Evolutionary conservation across 305 asterid genomes (phyloP).

Genomic region (Euphrasia arctica): DNA sequence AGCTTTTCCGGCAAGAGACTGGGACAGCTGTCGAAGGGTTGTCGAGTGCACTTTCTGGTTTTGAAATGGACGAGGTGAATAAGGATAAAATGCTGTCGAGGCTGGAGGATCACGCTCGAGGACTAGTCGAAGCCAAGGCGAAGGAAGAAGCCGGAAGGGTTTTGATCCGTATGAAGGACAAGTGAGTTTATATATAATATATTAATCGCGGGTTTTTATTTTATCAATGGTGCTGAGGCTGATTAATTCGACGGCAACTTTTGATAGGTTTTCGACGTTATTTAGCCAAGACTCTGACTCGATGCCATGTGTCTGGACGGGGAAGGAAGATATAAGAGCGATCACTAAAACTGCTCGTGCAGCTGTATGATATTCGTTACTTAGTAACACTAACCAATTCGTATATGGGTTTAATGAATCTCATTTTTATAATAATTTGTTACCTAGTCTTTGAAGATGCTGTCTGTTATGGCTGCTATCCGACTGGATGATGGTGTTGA

Average conservation of each 20-base stretch:
- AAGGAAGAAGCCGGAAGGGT: conserved; percentile 90
- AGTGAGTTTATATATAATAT: conserved; percentile 35
- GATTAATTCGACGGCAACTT: background rate
- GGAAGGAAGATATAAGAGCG: conserved; percentile 92
- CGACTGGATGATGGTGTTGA: conserved; percentile 75
- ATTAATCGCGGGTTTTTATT: background rate
- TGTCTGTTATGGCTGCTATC: conserved; percentile 79
- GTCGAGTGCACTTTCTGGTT: conserved; percentile 67
- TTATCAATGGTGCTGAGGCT: conserved; percentile 6
- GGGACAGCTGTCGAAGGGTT: conserved; percentile 54
- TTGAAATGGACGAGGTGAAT: conserved; percentile 66
- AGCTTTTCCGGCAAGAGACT: conserved; percentile 61
- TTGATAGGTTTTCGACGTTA: conserved; percentile 69
- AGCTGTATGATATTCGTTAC: conserved; percentile 55
- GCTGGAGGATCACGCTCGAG: conserved; percentile 61
- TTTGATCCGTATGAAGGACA: conserved; percentile 88
- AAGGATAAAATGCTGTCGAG: conserved; percentile 53
- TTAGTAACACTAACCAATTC: conserved; percentile 9
- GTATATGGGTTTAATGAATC: conserved; percentile 1
- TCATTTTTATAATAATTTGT: conserved; percentile 4
- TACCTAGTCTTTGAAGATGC: conserved; percentile 72
- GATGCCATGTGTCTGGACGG: conserved; percentile 97
- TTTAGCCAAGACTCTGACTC: conserved; percentile 86
- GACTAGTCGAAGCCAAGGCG: conserved; percentile 75
- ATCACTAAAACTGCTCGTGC: conserved; percentile 90